Percentiles rank a stretch among this genome's conserved stretches.
Evolutionary conservation across 192 early-diverging fungal species (phyloP).

Genomic region (Coemansia sp.): DNA sequence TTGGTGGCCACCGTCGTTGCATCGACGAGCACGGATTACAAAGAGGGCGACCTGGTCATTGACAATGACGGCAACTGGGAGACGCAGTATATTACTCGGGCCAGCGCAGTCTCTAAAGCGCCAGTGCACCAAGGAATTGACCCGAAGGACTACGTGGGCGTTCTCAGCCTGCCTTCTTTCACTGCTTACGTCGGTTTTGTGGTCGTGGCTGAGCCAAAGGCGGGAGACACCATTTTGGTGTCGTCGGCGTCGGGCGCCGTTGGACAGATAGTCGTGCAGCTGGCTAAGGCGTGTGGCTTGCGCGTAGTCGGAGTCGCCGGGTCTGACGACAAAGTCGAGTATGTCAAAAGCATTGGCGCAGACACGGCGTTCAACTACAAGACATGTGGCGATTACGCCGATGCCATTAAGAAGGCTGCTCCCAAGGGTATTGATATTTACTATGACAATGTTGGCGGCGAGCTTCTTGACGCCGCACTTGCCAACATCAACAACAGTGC

Average conservation of each 20-base stretch:
- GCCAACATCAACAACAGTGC: slow-evolving; percentile 60
- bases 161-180: slow-evolving; percentile 75
- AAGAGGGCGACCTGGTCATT: slow-evolving; percentile 72
- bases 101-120: slow-evolving; percentile 12
- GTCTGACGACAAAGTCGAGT: slow-evolving; percentile 80
- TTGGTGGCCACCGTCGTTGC: slow-evolving; percentile 61
- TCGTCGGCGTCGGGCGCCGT: slow-evolving; percentile 77
- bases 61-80: slow-evolving; percentile 67
- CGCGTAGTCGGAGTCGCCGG: slow-evolving; percentile 80
- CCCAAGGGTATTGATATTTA: slow-evolving; percentile 86
- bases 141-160: slow-evolving; percentile 58
- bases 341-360: slow-evolving; percentile 66
- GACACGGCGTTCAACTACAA: slow-evolving; percentile 94
- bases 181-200: slow-evolving; percentile 71
- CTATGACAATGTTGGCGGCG: slow-evolving; percentile 81
- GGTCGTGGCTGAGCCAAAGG: slow-evolving; percentile 65
- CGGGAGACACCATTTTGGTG: slow-evolving; percentile 79
- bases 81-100: slow-evolving; percentile 45
- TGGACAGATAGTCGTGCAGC: slow-evolving; percentile 73
- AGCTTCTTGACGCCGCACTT: slow-evolving; percentile 70
- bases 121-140: slow-evolving; percentile 44
- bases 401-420: slow-evolving; percentile 57
- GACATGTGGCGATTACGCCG: slow-evolving; percentile 50
- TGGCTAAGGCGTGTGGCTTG: slow-evolving; percentile 70
- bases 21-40: slow-evolving; percentile 56